These are phyloP conservation scores for Pythium biforme DNA, from an alignment of 352 stramenopile genomes.

Conservation along the genomic window DNA sequence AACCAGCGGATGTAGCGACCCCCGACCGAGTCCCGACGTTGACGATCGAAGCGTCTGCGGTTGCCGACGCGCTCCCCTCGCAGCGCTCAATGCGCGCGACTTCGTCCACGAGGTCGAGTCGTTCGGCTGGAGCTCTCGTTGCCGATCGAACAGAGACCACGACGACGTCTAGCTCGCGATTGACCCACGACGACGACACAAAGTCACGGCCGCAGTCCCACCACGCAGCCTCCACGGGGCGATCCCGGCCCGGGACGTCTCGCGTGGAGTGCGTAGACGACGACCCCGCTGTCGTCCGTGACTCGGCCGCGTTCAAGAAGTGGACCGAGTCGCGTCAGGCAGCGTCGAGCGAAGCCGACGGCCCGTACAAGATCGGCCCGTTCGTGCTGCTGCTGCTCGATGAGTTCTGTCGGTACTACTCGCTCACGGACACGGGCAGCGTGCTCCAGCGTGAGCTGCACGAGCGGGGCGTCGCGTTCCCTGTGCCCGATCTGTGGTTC, in stretches of 20 bases:
- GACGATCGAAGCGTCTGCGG: background rate
- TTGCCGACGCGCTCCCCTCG: background rate
- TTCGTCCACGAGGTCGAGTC: background rate
- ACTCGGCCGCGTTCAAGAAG: slow-evolving; percentile 13
- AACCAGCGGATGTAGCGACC: background rate
- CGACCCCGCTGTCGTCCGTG: background rate
- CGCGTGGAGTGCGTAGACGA: background rate
- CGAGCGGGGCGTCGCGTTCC: slow-evolving; percentile 23
- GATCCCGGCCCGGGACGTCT: background rate
- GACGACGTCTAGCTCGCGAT: background rate
- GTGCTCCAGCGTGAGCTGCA: slow-evolving; percentile 45
- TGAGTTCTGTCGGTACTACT: slow-evolving; percentile 51
- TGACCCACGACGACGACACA: background rate
- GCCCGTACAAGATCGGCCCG: slow-evolving; percentile 26
- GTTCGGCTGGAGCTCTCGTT: no score
- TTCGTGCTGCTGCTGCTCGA: slow-evolving; percentile 61
- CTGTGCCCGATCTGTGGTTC: slow-evolving; percentile 47
- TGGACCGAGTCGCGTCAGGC: slow-evolving; percentile 3
- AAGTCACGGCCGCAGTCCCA: background rate
- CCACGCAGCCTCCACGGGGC: background rate
- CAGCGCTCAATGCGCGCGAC: background rate
- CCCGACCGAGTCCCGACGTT: background rate
- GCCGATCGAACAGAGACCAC: background rate
- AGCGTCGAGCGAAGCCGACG: background rate
- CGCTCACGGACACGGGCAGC: slow-evolving; percentile 33